Base-by-base conservation (phyloP, 805 yeast species). In the Diddensiella transvaalensis region DNA sequence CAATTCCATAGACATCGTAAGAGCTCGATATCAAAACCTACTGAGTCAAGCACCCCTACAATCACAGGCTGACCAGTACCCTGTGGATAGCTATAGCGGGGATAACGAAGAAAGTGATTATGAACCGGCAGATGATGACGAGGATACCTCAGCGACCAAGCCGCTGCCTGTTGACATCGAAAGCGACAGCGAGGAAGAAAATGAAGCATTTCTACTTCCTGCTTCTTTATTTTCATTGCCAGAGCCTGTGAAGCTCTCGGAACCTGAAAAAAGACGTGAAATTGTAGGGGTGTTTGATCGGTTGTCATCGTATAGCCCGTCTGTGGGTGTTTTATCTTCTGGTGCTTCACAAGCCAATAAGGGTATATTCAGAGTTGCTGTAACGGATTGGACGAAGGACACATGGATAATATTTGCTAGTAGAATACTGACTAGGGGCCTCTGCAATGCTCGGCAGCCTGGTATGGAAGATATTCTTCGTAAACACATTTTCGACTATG, bases 391-490 rank as follows among this genome's bases (percentile, higher is more conserved):
- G 74, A 76, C 81, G 42, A 76, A 74, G 36, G 83, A 82, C 53
- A 79, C 91, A 1, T 89, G 96, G 96, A 68, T 87, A 11, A 71
- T 82, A 3, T 60, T 91, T 11, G 70, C 90, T 36, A 78, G 88
- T 1, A 73, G 98, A 61, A 66, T 89, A 40, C 86, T 93, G 0
- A 82, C 96, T 0, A 73, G 99, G 56, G 99, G 97, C 0, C 72
- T 86, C 55, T 57, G 59, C 32, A 52, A 38, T 22, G 22, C n/a
- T 37, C 45, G 44, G 21, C 32, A 39, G 10, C 22, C 36, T 18
- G 32, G 10, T 18, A 65, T 66, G 23, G 78, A 71, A 26, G 63
- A 80, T 47, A 62, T 80, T 51, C 78, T 91, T 10, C 74, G 96
- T 56, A 79, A 77, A 19, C 78, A 87, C 19, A 68, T 93, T 8